Evolutionary conservation across 2,329 filamentous ascomycete genomes (phyloP).

Genomic region (Paecilomyces variotii): DNA sequence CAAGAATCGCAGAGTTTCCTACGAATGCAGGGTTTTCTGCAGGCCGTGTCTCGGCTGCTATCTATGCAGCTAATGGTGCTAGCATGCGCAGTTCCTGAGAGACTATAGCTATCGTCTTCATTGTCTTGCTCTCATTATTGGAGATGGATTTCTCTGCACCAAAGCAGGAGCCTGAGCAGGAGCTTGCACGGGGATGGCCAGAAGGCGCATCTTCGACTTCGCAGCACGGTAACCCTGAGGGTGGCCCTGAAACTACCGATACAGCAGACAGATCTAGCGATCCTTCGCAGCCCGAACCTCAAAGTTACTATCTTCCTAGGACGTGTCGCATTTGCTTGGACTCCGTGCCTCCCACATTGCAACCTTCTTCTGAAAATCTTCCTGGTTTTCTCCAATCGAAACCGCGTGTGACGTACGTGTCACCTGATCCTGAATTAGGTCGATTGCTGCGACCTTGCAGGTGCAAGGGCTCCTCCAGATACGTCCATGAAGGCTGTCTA

Average conservation of each 20-base stretch:
- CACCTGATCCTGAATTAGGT: constrained; percentile 63
- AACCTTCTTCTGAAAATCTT: constrained; percentile 45
- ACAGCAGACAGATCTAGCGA: constrained; percentile 8
- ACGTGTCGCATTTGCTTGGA: constrained; percentile 90
- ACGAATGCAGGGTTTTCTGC: constrained; percentile 8
- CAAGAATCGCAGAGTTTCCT: background rate
- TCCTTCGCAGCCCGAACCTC: constrained; percentile 16
- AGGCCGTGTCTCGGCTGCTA: constrained; percentile 2
- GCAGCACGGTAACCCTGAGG: background rate
- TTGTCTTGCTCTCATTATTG: background rate
- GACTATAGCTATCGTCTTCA: background rate
- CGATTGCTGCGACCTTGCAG: constrained; percentile 81
- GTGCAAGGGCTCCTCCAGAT: constrained; percentile 88
- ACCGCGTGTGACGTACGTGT: constrained; percentile 61
- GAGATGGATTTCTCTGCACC: background rate
- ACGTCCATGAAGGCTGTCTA: constrained; percentile 88
- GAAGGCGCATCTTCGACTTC: constrained; percentile 1
- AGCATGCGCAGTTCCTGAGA: background rate
- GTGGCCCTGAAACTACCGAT: constrained; percentile 1
- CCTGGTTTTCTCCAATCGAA: constrained; percentile 49
- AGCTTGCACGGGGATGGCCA: constrained; percentile 6
- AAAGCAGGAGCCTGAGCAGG: background rate
- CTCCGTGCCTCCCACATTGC: constrained; percentile 53
- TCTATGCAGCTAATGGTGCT: background rate
- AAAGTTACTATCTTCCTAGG: constrained; percentile 57